These are phyloP conservation scores for Penicillium ochrochloron DNA, from an alignment of 495 filamentous ascomycete species.

Conservation along the genomic window DNA sequence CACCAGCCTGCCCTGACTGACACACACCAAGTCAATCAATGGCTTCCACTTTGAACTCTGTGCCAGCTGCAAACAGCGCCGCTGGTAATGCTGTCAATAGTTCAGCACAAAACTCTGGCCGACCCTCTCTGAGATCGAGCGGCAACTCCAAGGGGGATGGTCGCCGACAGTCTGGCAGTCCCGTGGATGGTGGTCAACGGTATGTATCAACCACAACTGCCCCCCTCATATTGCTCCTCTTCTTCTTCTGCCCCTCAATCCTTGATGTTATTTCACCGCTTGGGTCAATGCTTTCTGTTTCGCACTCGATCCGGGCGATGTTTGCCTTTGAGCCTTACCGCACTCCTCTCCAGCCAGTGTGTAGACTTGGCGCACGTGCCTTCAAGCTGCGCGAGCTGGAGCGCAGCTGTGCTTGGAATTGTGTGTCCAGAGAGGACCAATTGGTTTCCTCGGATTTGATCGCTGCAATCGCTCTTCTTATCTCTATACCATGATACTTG, in stretches of 20 bases:
- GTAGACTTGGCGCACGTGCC: constrained; percentile 25
- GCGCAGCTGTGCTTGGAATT: constrained; percentile 19
- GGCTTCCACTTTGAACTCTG: constrained; percentile 56
- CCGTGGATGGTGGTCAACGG: constrained; percentile 59
- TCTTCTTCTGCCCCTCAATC: not conserved
- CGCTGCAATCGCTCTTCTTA: constrained; percentile 2
- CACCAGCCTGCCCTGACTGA: constrained; percentile 40
- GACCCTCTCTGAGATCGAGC: constrained; percentile 56
- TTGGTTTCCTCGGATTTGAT: constrained; percentile 23
- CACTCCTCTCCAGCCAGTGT: constrained; percentile 14
- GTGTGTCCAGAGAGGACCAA: constrained; percentile 27
- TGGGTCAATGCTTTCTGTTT: constrained; percentile 12
- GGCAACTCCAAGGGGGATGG: constrained; percentile 57
- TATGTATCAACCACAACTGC: constrained; percentile 38
- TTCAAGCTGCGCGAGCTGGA: constrained; percentile 21
- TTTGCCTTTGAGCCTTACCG: constrained; percentile 11
- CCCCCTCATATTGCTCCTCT: constrained; percentile 13
- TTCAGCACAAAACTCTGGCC: constrained; percentile 41
- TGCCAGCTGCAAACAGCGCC: constrained; percentile 50
- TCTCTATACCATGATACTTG: constrained; percentile 16
- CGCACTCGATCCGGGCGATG: constrained; percentile 4
- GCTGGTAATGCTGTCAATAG: constrained; percentile 50
- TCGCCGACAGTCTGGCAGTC: constrained; percentile 62
- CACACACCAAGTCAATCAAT: constrained; percentile 43
- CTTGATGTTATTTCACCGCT: constrained; percentile 2